phyloP scores from a whole-genome alignment of 2,329 filamentous ascomycete species.

The Sclerotinia trifoliorum region DNA sequence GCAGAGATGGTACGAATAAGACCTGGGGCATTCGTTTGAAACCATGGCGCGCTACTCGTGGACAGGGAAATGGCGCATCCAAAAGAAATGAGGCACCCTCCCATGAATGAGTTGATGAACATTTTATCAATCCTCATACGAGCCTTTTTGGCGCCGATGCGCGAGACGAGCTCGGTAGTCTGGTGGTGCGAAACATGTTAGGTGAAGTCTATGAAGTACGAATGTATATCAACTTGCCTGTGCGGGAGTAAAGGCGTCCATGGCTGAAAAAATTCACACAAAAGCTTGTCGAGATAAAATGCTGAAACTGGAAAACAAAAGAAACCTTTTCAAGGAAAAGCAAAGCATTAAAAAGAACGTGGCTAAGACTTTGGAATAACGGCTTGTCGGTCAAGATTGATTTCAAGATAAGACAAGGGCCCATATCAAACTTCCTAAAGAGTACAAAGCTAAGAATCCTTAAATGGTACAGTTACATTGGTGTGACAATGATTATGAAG shows the following conservation, averaged over 20 bases:
- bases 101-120: conserved; percentile 51
- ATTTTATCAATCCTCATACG: conserved; percentile 54
- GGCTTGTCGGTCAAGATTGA: conserved; percentile 2
- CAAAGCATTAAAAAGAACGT: background rate
- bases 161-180: conserved; percentile 51
- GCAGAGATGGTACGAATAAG: conserved; percentile 48
- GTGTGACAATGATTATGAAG: background rate
- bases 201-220: background rate
- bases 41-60: conserved; percentile 49
- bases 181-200: conserved; percentile 33
- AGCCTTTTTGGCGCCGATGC: conserved; percentile 52
- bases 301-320: background rate
- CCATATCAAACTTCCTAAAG: background rate
- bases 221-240: conserved; percentile 26
- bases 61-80: conserved; percentile 49
- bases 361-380: conserved; percentile 14
- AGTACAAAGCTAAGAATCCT: background rate
- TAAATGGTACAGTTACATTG: background rate
- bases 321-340: background rate
- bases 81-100: conserved; percentile 52
- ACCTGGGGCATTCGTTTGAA: conserved; percentile 49
- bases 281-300: background rate
- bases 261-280: conserved; percentile 21
- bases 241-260: conserved; percentile 47
- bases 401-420: conserved; percentile 13